Conservation (phyloP, 169 alveolate genomes). For the Plasmodium gallinaceum region DNA sequence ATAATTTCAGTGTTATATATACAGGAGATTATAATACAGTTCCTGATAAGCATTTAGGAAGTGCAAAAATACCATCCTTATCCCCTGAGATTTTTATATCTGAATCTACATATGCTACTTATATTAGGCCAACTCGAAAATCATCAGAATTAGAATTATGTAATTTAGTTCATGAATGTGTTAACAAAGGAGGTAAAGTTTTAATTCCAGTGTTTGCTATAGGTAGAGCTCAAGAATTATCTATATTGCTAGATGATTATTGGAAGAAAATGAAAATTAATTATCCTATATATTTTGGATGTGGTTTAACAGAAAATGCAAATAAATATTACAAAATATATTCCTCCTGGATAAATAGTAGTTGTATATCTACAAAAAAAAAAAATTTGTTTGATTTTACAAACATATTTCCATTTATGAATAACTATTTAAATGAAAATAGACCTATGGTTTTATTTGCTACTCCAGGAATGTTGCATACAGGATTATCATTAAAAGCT, state of each 20-base stretch:
- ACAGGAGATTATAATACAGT: conserved; percentile 96
- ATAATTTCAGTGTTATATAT: conserved; percentile 93
- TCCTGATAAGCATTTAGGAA: conserved; percentile 97
- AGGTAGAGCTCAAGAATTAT: conserved; percentile 99
- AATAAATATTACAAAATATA: conserved; percentile 95
- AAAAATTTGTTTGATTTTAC: conserved; percentile 95
- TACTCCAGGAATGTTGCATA: conserved; percentile 99
- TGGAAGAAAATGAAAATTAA: conserved; percentile 95
- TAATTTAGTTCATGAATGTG: conserved; percentile 91
- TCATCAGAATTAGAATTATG: conserved; percentile 97
- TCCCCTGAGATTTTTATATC: conserved; percentile 95
- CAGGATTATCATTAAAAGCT: conserved; percentile 96
- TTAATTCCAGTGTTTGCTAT: conserved; percentile 99
- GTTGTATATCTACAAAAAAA: conserved; percentile 86
- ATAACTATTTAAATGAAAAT: conserved; percentile 90
- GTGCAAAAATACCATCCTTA: conserved; percentile 95
- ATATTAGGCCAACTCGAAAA: conserved; percentile 95
- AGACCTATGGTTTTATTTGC: conserved; percentile 99
- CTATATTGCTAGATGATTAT: conserved; percentile 95
- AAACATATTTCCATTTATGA: conserved; percentile 94
- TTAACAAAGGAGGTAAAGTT: conserved; percentile 94
- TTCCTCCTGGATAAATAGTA: conserved; percentile 95
- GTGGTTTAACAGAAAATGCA: conserved; percentile 98
- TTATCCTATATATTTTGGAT: conserved; percentile 97
- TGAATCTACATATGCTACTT: conserved; percentile 98